A percentile compares a stretch with the other conserved stretches of the same genome.
phyloP scores from a whole-genome alignment of 345 rosid genomes.

The Bretschneidera sinensis region DNA sequence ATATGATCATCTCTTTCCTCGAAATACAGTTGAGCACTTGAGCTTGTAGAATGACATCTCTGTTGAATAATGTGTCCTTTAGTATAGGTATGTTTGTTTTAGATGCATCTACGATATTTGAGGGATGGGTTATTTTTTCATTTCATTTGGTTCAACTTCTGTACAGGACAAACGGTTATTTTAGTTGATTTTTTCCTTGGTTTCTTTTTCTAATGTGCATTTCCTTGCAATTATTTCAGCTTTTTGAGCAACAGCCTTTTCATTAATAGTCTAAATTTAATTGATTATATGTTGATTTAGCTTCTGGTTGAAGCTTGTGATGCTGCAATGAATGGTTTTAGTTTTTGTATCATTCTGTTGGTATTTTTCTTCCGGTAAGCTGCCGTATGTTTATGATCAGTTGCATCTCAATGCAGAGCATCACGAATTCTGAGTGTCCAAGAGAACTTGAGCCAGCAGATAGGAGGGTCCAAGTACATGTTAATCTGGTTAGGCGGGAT shows the following conservation, averaged over 20 bases:
- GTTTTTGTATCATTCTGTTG: neutral
- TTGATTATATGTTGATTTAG: neutral
- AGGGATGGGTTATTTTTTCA: too few species aligned
- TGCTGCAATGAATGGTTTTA: too few species aligned
- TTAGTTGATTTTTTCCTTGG: neutral
- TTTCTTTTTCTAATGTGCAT: too few species aligned
- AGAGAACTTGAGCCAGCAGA: conserved; percentile 70
- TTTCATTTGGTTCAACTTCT: too few species aligned
- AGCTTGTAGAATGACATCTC: too few species aligned
- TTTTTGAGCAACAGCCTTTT: neutral
- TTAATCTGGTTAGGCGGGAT: conserved; percentile 64
- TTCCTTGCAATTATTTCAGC: neutral
- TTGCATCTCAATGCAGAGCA: conserved; percentile 54
- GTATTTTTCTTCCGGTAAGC: neutral
- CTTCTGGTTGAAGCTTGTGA: neutral
- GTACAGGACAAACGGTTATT: neutral
- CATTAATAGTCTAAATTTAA: neutral
- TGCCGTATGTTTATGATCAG: neutral
- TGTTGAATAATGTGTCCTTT: too few species aligned
- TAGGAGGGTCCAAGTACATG: conserved; percentile 58
- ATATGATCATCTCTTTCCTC: too few species aligned
- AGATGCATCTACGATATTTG: too few species aligned
- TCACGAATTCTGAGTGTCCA: conserved; percentile 69
- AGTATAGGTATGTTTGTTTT: too few species aligned
- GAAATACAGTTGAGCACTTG: too few species aligned